Evolutionary conservation across 306 rosid genomes (phyloP).

Genomic region (Leucaena leucocephala): DNA sequence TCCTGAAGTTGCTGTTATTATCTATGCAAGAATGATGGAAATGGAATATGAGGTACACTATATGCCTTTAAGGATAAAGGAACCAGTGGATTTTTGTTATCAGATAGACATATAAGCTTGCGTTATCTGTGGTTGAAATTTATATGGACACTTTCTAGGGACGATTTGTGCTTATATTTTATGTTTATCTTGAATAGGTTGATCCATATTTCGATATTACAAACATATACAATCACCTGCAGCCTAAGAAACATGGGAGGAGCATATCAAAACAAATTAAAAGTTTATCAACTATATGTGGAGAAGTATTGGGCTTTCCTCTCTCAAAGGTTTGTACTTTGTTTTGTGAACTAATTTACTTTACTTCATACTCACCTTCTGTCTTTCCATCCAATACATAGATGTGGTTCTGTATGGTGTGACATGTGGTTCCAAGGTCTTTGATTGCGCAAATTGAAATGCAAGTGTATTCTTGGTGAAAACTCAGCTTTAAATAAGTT

Average conservation of each 20-base stretch:
- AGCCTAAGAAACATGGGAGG: slow-evolving; percentile 62
- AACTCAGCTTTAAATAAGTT: not conserved
- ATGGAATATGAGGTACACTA: not conserved
- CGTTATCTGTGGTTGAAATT: not conserved
- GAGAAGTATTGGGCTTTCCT: slow-evolving; percentile 69
- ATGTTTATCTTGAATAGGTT: slow-evolving; percentile 51
- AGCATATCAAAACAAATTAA: slow-evolving; percentile 61
- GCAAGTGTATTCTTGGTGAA: slow-evolving; percentile 11
- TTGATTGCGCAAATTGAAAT: not conserved
- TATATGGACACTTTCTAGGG: not conserved
- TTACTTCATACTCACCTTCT: slow-evolving; percentile 6
- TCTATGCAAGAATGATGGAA: slow-evolving; percentile 6
- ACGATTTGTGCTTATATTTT: slow-evolving; percentile 11
- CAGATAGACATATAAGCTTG: not conserved
- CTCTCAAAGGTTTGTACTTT: slow-evolving; percentile 95
- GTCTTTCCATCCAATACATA: not conserved
- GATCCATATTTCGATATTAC: slow-evolving; percentile 86
- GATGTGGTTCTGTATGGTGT: not conserved
- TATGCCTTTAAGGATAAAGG: not conserved
- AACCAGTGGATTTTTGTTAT: not conserved
- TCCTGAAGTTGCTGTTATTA: not conserved
- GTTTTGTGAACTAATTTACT: slow-evolving; percentile 32
- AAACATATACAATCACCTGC: slow-evolving; percentile 65
- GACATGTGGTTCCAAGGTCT: not conserved
- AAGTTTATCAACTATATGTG: slow-evolving; percentile 78